Conservation (phyloP, 2,329 filamentous ascomycete species). For the Fusarium sarcochroum region DNA sequence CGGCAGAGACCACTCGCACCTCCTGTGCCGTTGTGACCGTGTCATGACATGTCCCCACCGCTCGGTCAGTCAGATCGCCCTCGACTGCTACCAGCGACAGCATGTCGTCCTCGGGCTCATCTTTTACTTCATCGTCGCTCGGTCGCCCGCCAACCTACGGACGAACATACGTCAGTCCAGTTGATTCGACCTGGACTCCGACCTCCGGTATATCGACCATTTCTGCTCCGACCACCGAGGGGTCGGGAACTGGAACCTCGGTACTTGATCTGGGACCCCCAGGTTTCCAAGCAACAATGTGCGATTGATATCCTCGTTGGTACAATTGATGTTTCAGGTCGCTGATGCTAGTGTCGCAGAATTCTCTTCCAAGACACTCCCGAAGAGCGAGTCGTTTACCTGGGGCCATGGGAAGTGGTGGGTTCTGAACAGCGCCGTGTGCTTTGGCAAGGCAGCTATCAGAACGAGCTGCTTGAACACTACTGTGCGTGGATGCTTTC, state of each 20-base stretch:
- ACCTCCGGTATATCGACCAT: conserved; percentile 60
- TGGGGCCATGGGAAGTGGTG: conserved; percentile 68
- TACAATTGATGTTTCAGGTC: conserved; percentile 25
- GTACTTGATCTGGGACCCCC: conserved; percentile 67
- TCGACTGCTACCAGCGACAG: conserved; percentile 49
- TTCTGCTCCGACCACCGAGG: conserved; percentile 59
- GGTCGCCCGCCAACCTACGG: conserved; percentile 59
- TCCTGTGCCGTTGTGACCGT: conserved; percentile 45
- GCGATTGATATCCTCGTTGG: conserved; percentile 37
- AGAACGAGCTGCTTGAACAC: conserved; percentile 66
- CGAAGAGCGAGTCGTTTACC: conserved; percentile 64
- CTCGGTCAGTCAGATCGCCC: conserved; percentile 49
- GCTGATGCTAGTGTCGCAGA: conserved; percentile 52
- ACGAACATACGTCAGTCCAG: conserved; percentile 59
- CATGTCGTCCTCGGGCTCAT: conserved; percentile 65
- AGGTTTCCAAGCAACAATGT: conserved; percentile 69
- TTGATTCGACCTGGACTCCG: conserved; percentile 63
- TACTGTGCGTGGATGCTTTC: conserved; percentile 57
- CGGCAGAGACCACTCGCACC: conserved; percentile 40
- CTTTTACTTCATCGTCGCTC: conserved; percentile 63
- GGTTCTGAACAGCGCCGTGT: conserved; percentile 63
- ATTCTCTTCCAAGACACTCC: conserved; percentile 65
- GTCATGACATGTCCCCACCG: conserved; percentile 51
- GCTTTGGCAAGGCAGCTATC: conserved; percentile 68
- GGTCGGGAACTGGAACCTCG: conserved; percentile 56